Evolutionary conservation across 371 early-diverging fungal species (phyloP).

Genomic region (Conidiobolus incongruus): DNA sequence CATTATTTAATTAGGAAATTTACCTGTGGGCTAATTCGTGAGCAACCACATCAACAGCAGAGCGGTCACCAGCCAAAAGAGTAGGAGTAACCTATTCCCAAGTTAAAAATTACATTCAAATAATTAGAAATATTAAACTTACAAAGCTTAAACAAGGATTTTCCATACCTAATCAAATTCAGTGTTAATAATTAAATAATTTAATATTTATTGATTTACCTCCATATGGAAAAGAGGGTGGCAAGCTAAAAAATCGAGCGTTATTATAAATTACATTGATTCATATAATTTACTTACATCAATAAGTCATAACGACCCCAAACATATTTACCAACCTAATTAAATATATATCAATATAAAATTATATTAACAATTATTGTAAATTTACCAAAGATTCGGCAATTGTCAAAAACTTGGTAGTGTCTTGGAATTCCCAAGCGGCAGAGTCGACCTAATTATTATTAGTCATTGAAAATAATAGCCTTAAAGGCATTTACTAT

Average conservation of each 20-base stretch:
- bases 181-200: too few species aligned
- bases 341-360: not conserved
- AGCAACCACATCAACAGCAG: slow-evolving; percentile 91
- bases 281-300: slow-evolving; percentile 37
- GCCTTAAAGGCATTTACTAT: slow-evolving; percentile 15
- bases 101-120: not conserved
- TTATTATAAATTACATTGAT: slow-evolving; percentile 10
- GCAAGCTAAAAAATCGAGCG: slow-evolving; percentile 7
- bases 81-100: slow-evolving; percentile 32
- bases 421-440: slow-evolving; percentile 87
- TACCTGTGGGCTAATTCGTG: slow-evolving; percentile 82
- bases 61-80: slow-evolving; percentile 81
- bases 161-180: slow-evolving; percentile 75
- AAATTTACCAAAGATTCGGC: slow-evolving; percentile 68
- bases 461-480: too few species aligned
- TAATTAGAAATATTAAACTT: too few species aligned
- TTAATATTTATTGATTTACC: too few species aligned
- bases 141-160: slow-evolving; percentile 83
- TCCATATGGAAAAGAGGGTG: slow-evolving; percentile 77
- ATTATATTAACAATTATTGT: too few species aligned
- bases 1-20: not conserved
- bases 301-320: slow-evolving; percentile 95
- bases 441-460: slow-evolving; percentile 71
- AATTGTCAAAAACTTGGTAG: slow-evolving; percentile 63
- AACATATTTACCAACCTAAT: slow-evolving; percentile 35